These are phyloP conservation scores for Blastobotrys parvus DNA, from an alignment of 805 yeast genomes.

Conservation along the genomic window DNA sequence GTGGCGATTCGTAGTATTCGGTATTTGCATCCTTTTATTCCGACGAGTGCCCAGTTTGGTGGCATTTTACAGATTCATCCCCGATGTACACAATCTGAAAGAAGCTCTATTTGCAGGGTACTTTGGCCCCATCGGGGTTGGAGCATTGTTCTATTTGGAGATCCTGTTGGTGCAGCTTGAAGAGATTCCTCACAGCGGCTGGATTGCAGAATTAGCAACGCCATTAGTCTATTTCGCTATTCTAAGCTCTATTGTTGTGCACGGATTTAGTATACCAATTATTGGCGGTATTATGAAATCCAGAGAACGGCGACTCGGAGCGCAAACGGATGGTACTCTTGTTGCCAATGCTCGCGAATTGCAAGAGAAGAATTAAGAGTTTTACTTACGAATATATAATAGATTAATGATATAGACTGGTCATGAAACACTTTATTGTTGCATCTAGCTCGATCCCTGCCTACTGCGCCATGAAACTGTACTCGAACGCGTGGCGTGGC, in stretches of 20 bases:
- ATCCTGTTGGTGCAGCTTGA: conserved; percentile 34
- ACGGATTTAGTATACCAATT: conserved; percentile 39
- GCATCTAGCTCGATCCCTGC: no score
- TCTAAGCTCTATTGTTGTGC: conserved; percentile 63
- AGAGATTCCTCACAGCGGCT: conserved; percentile 17
- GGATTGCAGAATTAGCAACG: conserved; percentile 46
- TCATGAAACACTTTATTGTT: no score
- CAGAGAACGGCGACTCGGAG: neutral
- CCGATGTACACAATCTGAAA: conserved; percentile 54
- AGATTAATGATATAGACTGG: no score
- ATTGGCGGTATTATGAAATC: neutral
- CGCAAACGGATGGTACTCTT: neutral
- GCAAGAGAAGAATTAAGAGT: no score
- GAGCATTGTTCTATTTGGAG: conserved; percentile 49
- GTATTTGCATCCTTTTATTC: conserved; percentile 26
- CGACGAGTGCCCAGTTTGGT: conserved; percentile 32
- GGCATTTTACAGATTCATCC: conserved; percentile 45
- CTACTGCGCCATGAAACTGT: no score
- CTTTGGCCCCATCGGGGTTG: conserved; percentile 72
- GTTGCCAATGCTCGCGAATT: neutral
- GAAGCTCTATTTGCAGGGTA: conserved; percentile 68
- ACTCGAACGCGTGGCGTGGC: no score
- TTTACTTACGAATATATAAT: no score
- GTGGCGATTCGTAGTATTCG: conserved; percentile 30
- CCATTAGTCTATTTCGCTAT: conserved; percentile 65